Conservation (phyloP, 2,329 filamentous ascomycete genomes). For the Paecilomyces fulvus region DNA sequence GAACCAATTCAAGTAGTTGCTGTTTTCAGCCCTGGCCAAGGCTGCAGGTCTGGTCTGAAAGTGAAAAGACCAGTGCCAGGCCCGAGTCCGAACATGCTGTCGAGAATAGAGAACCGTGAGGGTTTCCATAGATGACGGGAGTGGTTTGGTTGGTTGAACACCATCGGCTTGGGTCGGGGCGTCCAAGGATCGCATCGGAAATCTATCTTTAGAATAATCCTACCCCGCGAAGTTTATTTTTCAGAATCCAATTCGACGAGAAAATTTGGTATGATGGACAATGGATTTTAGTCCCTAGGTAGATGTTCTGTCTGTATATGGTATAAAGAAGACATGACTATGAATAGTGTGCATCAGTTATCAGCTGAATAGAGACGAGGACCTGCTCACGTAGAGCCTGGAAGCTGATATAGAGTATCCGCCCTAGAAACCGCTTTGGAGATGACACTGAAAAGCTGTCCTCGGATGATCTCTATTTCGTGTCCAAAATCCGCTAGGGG, state of each 20-base stretch:
- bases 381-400: not conserved
- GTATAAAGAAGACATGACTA: not conserved
- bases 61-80: not conserved
- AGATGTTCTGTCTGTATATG: not conserved
- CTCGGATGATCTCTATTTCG: not conserved
- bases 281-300: not conserved
- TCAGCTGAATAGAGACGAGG: not conserved
- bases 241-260: not conserved
- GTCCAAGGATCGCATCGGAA: not conserved
- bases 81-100: not conserved
- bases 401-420: not conserved
- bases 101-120: not conserved
- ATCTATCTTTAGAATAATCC: not conserved
- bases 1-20: not conserved
- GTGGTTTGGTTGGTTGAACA: not conserved
- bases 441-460: too few species aligned
- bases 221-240: not conserved
- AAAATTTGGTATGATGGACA: not conserved
- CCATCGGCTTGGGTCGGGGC: not conserved
- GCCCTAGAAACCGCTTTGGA: too few species aligned
- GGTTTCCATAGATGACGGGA: not conserved
- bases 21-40: not conserved
- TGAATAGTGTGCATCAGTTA: not conserved
- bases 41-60: not conserved
- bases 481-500: too few species aligned